Evolutionary conservation across 23 red algal species (phyloP).

Genomic region (Cyanidiococcus yangmingshanensis): DNA sequence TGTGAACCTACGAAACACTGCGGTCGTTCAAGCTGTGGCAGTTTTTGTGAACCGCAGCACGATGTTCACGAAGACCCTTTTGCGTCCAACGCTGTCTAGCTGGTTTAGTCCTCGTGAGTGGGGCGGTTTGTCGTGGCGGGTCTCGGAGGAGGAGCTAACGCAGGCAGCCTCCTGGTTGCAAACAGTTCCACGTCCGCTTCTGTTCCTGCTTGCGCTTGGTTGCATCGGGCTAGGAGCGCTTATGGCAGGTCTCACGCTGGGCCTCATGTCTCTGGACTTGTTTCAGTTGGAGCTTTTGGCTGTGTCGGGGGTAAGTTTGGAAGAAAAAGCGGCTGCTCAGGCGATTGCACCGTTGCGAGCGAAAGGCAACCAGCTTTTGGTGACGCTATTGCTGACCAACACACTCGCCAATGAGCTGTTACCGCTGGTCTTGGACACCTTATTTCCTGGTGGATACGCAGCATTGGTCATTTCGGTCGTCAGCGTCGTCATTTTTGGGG

Average conservation of each 20-base stretch:
- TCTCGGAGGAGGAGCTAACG: not conserved
- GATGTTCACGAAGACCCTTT: too few relatives aligned
- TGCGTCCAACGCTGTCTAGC: too few relatives aligned
- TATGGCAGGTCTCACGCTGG: slow-evolving; percentile 39
- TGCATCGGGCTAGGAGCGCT: slow-evolving; percentile 33
- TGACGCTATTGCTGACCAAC: slow-evolving; percentile 40
- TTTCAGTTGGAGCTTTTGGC: slow-evolving; percentile 26
- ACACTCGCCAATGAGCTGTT: slow-evolving; percentile 30
- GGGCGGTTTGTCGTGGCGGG: too few relatives aligned
- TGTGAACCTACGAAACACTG: too few relatives aligned
- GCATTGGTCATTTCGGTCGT: slow-evolving; percentile 35
- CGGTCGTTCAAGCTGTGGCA: too few relatives aligned
- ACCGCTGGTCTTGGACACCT: slow-evolving; percentile 21
- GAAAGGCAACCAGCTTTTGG: slow-evolving; percentile 36
- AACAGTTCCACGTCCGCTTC: slow-evolving; percentile 21
- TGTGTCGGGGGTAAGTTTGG: slow-evolving; percentile 20
- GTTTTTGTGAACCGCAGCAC: too few relatives aligned
- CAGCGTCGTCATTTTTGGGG: slow-evolving; percentile 33
- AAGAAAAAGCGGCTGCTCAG: slow-evolving; percentile 20
- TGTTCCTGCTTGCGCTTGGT: slow-evolving; percentile 17
- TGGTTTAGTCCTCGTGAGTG: too few relatives aligned
- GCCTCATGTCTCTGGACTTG: slow-evolving; percentile 52
- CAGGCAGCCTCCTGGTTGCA: slow-evolving; percentile 10
- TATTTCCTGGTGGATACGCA: slow-evolving; percentile 27
- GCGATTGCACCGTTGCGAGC: slow-evolving; percentile 27